Evolutionary conservation across 345 rosid genomes (phyloP).

Genomic region (Eucalyptus fibrosa): DNA sequence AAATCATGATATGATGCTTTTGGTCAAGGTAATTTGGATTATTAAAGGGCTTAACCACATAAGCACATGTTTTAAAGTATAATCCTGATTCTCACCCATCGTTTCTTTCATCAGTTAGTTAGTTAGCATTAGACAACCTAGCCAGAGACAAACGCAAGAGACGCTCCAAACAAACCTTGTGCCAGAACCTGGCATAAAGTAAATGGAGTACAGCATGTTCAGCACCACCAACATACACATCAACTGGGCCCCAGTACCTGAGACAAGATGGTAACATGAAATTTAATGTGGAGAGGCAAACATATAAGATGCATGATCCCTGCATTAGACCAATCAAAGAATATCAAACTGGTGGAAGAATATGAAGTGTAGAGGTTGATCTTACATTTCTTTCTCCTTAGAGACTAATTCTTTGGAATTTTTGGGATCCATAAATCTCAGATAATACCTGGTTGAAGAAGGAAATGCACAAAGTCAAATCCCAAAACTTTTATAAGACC

Average conservation of each 20-base stretch:
- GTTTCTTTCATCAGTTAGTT: not conserved
- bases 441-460: conserved; percentile 63
- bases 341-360: not conserved
- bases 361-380: not conserved
- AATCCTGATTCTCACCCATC: not conserved
- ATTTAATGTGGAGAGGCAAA: not conserved
- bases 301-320: not conserved
- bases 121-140: not conserved
- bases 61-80: not conserved
- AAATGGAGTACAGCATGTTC: conserved; percentile 98
- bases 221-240: conserved; percentile 93
- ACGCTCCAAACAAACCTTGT: conserved; percentile 41
- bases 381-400: conserved; percentile 73
- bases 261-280: not conserved
- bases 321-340: not conserved
- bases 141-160: not conserved
- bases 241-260: conserved; percentile 96
- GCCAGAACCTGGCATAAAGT: conserved; percentile 95
- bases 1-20: not conserved
- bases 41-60: not conserved
- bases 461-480: not conserved
- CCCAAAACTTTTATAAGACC: not conserved
- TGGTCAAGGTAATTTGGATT: not conserved
- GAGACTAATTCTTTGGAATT: conserved; percentile 65
- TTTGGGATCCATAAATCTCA: conserved; percentile 92